Evolutionary conservation across 345 rosid genomes (phyloP).

Genomic region (Excoecaria agallocha): DNA sequence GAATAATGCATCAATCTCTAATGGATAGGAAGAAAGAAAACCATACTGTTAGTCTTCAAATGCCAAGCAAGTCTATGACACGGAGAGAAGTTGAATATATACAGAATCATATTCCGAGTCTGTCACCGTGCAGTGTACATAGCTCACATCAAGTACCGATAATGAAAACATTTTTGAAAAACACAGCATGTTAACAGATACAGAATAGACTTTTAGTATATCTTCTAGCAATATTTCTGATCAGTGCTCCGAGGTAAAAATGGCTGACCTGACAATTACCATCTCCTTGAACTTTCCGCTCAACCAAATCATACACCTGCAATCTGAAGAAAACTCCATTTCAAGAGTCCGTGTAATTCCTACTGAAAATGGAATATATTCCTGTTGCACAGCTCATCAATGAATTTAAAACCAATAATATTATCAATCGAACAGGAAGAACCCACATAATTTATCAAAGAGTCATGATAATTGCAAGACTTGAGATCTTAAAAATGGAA

Average conservation of each 20-base stretch:
- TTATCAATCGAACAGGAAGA: background rate
- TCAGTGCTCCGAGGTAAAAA: constrained; percentile 13
- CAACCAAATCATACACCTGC: constrained; percentile 49
- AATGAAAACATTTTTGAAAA: background rate
- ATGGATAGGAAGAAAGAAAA: background rate
- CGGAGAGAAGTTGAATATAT: background rate
- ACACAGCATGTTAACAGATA: background rate
- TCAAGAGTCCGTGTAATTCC: background rate
- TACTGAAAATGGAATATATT: background rate
- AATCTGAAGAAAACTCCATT: constrained; percentile 27
- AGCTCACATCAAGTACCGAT: background rate
- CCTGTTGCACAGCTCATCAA: constrained; percentile 24
- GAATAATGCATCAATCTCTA: background rate
- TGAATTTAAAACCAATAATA: background rate
- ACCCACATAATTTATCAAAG: constrained; percentile 64
- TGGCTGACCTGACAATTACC: constrained; percentile 71
- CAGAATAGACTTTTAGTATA: background rate
- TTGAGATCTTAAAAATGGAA: background rate
- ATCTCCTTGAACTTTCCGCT: constrained; percentile 73
- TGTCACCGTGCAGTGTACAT: background rate
- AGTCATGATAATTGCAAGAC: constrained; percentile 5
- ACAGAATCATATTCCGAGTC: background rate
- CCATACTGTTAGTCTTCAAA: background rate
- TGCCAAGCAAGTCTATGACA: background rate
- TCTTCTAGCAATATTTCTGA: background rate